These are phyloP conservation scores for Trichophyton verrucosum DNA, from an alignment of 2,329 filamentous ascomycete genomes.

Conservation along the genomic window DNA sequence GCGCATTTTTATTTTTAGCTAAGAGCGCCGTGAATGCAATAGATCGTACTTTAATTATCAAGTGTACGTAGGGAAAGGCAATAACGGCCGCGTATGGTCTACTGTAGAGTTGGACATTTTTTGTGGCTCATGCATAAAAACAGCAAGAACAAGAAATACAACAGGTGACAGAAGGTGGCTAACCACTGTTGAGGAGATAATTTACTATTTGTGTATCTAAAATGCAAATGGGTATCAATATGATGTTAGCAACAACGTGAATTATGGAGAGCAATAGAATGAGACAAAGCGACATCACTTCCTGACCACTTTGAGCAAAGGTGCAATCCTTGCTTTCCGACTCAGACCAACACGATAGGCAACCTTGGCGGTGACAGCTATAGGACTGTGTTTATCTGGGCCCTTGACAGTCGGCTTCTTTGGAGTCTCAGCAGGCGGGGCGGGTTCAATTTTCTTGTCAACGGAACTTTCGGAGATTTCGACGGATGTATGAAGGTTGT, in stretches of 20 bases:
- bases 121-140: no score
- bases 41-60: neutral
- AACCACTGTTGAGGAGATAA: no score
- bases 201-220: neutral
- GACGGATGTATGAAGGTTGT: neutral
- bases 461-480: neutral
- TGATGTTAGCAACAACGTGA: neutral
- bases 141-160: neutral
- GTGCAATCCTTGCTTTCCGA: constrained; percentile 36
- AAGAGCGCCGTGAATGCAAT: neutral
- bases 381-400: constrained; percentile 31
- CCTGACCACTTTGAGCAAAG: constrained; percentile 35
- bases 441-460: neutral
- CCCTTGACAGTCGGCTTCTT: constrained; percentile 17
- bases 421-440: constrained; percentile 5
- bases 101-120: no score
- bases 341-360: constrained; percentile 39
- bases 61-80: neutral
- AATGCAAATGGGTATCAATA: neutral
- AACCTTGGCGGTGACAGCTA: constrained; percentile 27
- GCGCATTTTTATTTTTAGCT: neutral
- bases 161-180: neutral
- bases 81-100: no score
- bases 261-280: neutral
- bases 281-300: constrained; percentile 19